Base-by-base conservation (phyloP, 2,329 filamentous ascomycete genomes). In the Parascedosporium putredinis region DNA sequence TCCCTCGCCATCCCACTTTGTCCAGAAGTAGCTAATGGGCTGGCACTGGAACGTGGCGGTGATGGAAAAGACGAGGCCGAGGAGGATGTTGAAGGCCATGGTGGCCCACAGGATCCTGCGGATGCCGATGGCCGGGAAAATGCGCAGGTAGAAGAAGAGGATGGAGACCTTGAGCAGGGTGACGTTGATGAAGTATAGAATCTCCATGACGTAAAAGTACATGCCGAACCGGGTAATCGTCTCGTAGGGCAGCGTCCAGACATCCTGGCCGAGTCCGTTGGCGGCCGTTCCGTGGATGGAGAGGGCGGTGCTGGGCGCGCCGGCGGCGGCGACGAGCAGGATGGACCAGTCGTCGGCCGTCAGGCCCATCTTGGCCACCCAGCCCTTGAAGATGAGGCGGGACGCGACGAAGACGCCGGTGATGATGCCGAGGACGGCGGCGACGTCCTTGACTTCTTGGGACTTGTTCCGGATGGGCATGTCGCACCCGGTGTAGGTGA, bases 21-120 rank as follows among this genome's bases (percentile, higher is more conserved):
- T 66, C 76, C 76, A 80, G 55, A 70, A 72, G 51, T 64, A 70
- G 7, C 56, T 58, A 24, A 78, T 61, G 0, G 75, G 75, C 16
- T 51, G 58, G 59, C 74, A 77, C 52, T 73, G 67, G 45, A 75
- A 71, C 9, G 73, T 56, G 7, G 61, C 65, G 2, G 65, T 57
- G 4, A 73, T 40, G 25, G 67, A 53, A 51, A 70, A 75, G 1
- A 58, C 54, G 18, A 67, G 3, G 3, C 68, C 67, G 52, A 61
- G 68, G 0, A 62, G 6, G 1, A 59, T 34, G 50, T 63, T 65
- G 51, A 71, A 58, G 27, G 54, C 57, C 27, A 72, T 56, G 0
- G 68, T 68, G 12, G 50, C 63, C 60, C 63, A 67, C 3, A 73
- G 58, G 3, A 69, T 14, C 14, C 60, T 59, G 14, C 64, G 62